These are phyloP conservation scores for Acacia acuminata DNA, from an alignment of 306 rosid genomes.

Conservation along the genomic window DNA sequence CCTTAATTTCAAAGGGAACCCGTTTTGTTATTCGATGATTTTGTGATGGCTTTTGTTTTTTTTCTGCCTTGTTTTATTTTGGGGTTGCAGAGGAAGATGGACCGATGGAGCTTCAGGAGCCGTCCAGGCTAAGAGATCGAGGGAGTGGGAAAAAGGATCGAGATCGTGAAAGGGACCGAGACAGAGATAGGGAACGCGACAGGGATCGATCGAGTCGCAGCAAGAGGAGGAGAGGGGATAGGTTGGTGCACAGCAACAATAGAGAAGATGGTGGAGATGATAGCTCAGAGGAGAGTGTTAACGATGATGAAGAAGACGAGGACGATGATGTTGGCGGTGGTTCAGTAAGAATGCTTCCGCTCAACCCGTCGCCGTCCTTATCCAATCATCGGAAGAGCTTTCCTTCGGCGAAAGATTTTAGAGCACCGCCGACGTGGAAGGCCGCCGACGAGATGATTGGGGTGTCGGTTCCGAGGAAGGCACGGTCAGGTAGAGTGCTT, in stretches of 20 bases:
- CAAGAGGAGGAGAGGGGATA: slow-evolving; percentile 81
- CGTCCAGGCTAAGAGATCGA: slow-evolving; percentile 83
- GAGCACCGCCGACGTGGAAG: slow-evolving; percentile 80
- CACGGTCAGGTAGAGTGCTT: slow-evolving; percentile 84
- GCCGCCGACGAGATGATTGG: slow-evolving; percentile 98
- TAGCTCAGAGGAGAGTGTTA: slow-evolving; percentile 87
- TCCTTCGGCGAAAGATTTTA: slow-evolving; percentile 75
- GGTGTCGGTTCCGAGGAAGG: slow-evolving; percentile 82
- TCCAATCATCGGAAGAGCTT: slow-evolving; percentile 83
- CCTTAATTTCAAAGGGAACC: neutral
- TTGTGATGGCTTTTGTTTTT: neutral
- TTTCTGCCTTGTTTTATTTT: neutral
- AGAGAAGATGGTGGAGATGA: slow-evolving; percentile 54
- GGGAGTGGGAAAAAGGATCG: slow-evolving; percentile 80
- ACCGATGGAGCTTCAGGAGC: slow-evolving; percentile 74
- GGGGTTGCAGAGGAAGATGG: slow-evolving; percentile 80
- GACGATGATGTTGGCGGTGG: slow-evolving; percentile 55
- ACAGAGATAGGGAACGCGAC: slow-evolving; percentile 60
- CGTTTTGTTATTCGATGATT: neutral
- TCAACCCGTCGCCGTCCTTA: slow-evolving; percentile 49
- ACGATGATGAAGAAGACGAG: slow-evolving; percentile 82
- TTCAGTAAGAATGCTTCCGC: slow-evolving; percentile 85
- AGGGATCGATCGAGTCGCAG: slow-evolving; percentile 81
- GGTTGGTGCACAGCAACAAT: slow-evolving; percentile 69
- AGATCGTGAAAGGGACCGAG: slow-evolving; percentile 60